A percentile compares a stretch with the other conserved stretches of the same genome.
These are phyloP conservation scores for Citrus unshiu DNA, from an alignment of 345 rosid genomes.

Conservation along the genomic window DNA sequence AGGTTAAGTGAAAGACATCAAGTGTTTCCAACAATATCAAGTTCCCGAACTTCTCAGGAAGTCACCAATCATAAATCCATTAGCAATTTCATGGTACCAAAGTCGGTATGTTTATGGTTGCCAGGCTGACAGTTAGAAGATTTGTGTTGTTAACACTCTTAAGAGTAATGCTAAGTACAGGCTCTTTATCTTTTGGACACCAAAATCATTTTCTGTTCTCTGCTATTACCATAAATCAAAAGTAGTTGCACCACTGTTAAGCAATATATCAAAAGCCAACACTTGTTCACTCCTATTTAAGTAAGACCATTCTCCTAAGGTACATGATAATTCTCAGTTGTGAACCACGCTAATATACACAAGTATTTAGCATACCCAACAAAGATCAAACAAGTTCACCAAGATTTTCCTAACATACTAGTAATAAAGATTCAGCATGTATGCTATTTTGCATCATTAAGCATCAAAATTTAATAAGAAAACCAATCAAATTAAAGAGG, in stretches of 20 bases:
- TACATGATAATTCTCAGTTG: not conserved
- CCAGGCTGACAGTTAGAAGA: not conserved
- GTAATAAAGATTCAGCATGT: not conserved
- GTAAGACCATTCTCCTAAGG: not conserved
- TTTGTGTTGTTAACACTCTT: not conserved
- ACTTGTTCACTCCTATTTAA: not conserved
- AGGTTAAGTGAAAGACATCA: not conserved
- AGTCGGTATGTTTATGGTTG: too few relatives aligned
- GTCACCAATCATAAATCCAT: not conserved
- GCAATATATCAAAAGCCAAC: not conserved
- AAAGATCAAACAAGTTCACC: not conserved
- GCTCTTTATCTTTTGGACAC: not conserved
- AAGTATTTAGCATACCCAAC: not conserved
- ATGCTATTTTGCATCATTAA: not conserved
- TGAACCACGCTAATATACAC: not conserved
- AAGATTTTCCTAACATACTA: not conserved
- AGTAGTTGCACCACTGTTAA: not conserved
- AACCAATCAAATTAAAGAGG: not conserved
- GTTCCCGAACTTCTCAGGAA: not conserved
- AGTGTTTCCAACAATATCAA: conserved; percentile 5
- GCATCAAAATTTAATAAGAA: not conserved
- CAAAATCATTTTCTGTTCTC: not conserved
- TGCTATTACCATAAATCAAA: not conserved
- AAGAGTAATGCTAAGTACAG: not conserved
- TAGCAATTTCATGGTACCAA: not conserved